These are phyloP conservation scores for Wickerhamomyces bovis DNA, from an alignment of 805 yeast species.

Conservation along the genomic window DNA sequence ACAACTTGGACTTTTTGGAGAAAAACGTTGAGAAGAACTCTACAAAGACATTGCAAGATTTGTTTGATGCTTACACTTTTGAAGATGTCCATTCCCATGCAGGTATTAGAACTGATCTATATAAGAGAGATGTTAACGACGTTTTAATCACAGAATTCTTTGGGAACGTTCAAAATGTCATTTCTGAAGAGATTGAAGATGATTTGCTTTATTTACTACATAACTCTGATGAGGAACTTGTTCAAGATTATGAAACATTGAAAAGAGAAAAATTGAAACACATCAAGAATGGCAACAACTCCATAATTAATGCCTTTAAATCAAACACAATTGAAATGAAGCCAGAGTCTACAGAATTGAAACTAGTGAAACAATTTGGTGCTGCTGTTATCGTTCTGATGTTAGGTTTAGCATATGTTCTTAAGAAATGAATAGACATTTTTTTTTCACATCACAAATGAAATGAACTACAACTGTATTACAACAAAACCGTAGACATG, in stretches of 20 bases:
- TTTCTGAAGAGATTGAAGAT: slow-evolving; percentile 53
- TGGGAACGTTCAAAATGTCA: slow-evolving; percentile 82
- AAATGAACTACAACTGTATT: background rate
- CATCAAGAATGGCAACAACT: slow-evolving; percentile 8
- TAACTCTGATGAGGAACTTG: slow-evolving; percentile 6
- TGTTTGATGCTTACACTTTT: slow-evolving; percentile 78
- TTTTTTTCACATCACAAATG: too few relatives aligned
- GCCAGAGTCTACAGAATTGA: background rate
- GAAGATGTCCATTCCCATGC: slow-evolving; percentile 87
- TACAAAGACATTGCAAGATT: slow-evolving; percentile 66
- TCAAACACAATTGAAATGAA: slow-evolving; percentile 12
- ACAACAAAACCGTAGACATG: background rate
- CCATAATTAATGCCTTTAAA: slow-evolving; percentile 14
- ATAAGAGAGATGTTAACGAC: slow-evolving; percentile 54
- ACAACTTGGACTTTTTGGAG: slow-evolving; percentile 83
- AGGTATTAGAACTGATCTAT: slow-evolving; percentile 84
- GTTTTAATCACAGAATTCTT: slow-evolving; percentile 89
- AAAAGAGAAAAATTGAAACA: background rate
- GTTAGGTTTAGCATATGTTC: background rate
- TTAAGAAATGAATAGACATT: background rate
- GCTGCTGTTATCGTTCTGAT: slow-evolving; percentile 1
- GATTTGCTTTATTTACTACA: slow-evolving; percentile 28
- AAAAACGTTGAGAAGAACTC: slow-evolving; percentile 65
- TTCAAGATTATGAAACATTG: background rate
- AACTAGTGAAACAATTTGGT: slow-evolving; percentile 3